Evolutionary conservation across 805 yeast genomes (phyloP).

Genomic region (Hanseniaspora nectarophila): DNA sequence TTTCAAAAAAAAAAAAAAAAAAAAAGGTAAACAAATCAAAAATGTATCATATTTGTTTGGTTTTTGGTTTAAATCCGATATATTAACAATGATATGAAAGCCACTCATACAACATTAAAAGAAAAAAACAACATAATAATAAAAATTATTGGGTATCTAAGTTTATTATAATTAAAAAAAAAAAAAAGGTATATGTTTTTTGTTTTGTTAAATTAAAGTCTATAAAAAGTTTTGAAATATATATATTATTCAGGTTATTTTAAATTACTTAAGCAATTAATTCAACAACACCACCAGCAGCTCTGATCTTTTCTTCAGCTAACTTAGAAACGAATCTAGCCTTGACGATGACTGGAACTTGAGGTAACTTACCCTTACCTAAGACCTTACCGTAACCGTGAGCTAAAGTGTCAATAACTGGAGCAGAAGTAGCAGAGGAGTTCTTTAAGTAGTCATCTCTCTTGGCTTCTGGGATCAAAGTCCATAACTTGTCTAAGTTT

Average conservation of each 20-base stretch:
- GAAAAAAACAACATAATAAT: too few relatives aligned
- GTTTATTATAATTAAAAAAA: too few relatives aligned
- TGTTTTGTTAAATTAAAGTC: conserved; percentile 7
- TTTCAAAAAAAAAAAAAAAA: not conserved
- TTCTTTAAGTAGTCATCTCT: conserved; percentile 85
- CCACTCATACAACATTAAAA: too few relatives aligned
- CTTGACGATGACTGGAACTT: conserved; percentile 96
- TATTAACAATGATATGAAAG: too few relatives aligned
- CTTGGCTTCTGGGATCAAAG: conserved; percentile 84
- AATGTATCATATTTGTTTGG: too few relatives aligned
- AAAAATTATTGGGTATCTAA: not conserved
- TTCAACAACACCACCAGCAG: conserved; percentile 99
- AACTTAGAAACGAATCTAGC: conserved; percentile 98
- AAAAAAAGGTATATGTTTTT: not conserved
- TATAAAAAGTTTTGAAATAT: conserved; percentile 15
- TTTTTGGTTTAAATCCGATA: too few relatives aligned
- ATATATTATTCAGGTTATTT: conserved; percentile 5
- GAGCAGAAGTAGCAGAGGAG: conserved; percentile 81
- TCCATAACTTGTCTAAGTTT: conserved; percentile 98
- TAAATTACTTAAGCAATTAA: conserved; percentile 70
- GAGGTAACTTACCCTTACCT: conserved; percentile 97
- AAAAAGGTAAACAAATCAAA: not conserved
- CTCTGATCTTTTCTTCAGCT: conserved; percentile 99
- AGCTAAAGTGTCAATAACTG: conserved; percentile 98
- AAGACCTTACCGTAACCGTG: conserved; percentile 99